Conservation (phyloP, 345 rosid genomes). For the Eucalyptus guilfoylei region DNA sequence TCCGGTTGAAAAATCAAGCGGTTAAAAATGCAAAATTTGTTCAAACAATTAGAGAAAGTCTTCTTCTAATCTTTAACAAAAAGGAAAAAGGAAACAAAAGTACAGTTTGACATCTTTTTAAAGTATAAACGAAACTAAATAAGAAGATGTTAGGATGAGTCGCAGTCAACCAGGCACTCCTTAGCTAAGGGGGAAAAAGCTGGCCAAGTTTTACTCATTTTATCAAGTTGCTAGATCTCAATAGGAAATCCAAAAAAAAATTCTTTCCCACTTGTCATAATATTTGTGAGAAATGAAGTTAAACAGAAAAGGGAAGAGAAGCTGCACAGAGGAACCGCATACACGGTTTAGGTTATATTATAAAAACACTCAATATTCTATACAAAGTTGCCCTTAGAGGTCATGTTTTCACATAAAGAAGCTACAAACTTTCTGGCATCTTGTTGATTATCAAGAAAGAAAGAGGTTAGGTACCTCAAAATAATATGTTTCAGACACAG, state of each 20-base stretch:
- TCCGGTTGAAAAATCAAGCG: background rate
- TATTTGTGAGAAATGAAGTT: background rate
- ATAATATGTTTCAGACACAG: background rate
- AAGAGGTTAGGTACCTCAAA: background rate
- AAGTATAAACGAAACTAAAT: background rate
- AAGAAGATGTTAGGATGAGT: background rate
- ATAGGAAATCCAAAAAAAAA: background rate
- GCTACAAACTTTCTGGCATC: background rate
- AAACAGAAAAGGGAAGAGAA: background rate
- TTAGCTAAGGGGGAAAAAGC: background rate
- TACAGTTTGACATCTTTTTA: background rate
- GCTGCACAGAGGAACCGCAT: background rate
- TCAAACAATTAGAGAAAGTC: background rate
- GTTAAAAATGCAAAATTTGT: background rate
- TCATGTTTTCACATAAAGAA: background rate
- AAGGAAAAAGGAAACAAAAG: background rate
- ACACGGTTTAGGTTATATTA: background rate
- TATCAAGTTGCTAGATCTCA: background rate
- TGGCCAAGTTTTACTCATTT: background rate
- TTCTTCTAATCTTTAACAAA: background rate
- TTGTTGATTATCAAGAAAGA: background rate
- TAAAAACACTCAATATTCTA: background rate
- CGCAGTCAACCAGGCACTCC: background rate
- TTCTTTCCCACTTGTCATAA: background rate
- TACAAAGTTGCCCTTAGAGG: background rate